Evolutionary conservation across 1,284 basidiomycete genomes (phyloP).

Genomic region (Inonotus hispidus): DNA sequence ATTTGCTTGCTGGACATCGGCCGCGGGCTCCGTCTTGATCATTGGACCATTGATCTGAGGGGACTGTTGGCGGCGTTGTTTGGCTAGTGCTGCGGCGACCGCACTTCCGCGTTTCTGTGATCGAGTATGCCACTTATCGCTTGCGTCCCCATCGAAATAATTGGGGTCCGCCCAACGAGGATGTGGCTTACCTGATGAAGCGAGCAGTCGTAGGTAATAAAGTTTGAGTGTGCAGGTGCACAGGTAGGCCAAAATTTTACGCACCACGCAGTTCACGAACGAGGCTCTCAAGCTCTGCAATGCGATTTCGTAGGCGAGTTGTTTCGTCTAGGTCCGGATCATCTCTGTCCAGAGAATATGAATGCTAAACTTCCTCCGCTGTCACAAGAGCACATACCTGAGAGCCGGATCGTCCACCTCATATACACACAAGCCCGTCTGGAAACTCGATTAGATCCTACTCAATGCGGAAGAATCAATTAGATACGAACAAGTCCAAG

Average conservation of each 20-base stretch:
- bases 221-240: not conserved
- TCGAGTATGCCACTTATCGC: slow-evolving; percentile 79
- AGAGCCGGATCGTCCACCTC: slow-evolving; percentile 85
- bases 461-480: slow-evolving; percentile 18
- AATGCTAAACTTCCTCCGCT: slow-evolving; percentile 3
- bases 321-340: slow-evolving; percentile 80
- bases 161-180: slow-evolving; percentile 75
- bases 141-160: slow-evolving; percentile 71
- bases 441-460: slow-evolving; percentile 10
- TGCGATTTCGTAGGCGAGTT: slow-evolving; percentile 75
- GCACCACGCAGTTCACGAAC: slow-evolving; percentile 76
- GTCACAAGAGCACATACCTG: slow-evolving; percentile 42
- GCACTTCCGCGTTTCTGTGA: slow-evolving; percentile 56
- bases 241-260: slow-evolving; percentile 20
- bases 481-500: slow-evolving; percentile 56
- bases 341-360: slow-evolving; percentile 45
- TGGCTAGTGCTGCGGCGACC: slow-evolving; percentile 34
- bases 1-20: slow-evolving; percentile 25
- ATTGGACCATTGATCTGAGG: slow-evolving; percentile 20
- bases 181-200: slow-evolving; percentile 64
- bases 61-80: slow-evolving; percentile 28
- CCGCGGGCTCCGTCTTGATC: slow-evolving; percentile 24
- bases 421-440: slow-evolving; percentile 90
- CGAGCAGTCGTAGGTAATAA: slow-evolving; percentile 3
- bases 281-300: slow-evolving; percentile 85